Base-by-base conservation (phyloP, 2,329 filamentous ascomycete species). In the Penicillium capsulatum region DNA sequence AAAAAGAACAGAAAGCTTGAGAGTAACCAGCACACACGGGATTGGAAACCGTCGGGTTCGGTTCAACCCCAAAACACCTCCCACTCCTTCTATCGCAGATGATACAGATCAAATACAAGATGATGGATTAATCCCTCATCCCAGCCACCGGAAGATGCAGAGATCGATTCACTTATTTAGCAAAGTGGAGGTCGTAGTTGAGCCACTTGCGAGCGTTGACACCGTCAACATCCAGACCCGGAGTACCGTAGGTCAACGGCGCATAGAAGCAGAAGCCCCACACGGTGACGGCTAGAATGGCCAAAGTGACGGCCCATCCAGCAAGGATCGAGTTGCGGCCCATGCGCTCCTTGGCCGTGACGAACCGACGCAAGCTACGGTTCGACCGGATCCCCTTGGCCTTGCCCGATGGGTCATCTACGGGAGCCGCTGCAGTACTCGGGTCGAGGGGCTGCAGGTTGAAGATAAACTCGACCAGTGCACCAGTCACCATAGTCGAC, bases 161-260 rank as follows among this genome's bases (percentile, higher is more conserved):
- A n/a, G n/a, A n/a, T n/a, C n/a, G n/a, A n/a, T n/a, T n/a, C n/a
- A n/a, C 46, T 71, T 84, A 98, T 79, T 98, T 98, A 44, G 92
- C 92, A 73, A 98, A 98, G 72, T 98, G 92, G 63, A 98, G 76
- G 65, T 98, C 92, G 64, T 97, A 98, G 50, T 86, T 86, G 51
- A 98, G 75, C 91, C 91, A 97, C 75, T 96, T 96, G 66, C 92
- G 82, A 48, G 83, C 77, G 48, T 84, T 69, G 19, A 98, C 85
- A 62, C 88, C 75, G 9, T 83, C 79, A 13, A 94, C 83, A 40
- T 75, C 79, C 58, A 98, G 75, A 22, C 91, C 91, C 3, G 92
- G 92, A 63, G 86, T 90, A 38, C 92, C 92, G 64, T 98, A 98
- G 1, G 92, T 98, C 60, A 98, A 72, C 14, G 92, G 92, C 49